Evolutionary conservation across 139 green algal species (phyloP).

Genomic region (Picochlorum sp.): DNA sequence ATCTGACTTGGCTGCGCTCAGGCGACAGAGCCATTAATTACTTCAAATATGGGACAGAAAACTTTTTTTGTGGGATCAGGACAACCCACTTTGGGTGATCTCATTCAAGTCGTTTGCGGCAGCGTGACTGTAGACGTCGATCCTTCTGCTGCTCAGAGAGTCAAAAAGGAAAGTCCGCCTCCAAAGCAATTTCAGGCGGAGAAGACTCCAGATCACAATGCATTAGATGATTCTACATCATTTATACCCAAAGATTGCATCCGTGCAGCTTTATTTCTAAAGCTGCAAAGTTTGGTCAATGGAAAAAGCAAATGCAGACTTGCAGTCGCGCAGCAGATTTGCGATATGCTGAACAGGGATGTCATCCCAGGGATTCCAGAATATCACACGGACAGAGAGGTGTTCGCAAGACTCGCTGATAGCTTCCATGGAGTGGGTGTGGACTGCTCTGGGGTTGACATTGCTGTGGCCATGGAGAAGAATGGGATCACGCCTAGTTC

Average conservation of each 20-base stretch:
- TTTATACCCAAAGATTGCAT: constrained; percentile 25
- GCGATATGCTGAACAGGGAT: constrained; percentile 26
- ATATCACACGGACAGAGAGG: constrained; percentile 4
- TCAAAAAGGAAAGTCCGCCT: constrained; percentile 68
- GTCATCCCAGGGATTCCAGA: constrained; percentile 2
- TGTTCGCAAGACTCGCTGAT: constrained; percentile 17
- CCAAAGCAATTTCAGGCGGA: constrained; percentile 57
- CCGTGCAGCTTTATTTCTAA: constrained; percentile 45
- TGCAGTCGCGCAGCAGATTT: constrained; percentile 33
- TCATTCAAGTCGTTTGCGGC: constrained; percentile 16
- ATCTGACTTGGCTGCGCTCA: no score
- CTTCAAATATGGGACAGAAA: constrained; percentile 9
- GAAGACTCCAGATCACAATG: constrained; percentile 1
- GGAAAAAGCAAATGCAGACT: constrained; percentile 51
- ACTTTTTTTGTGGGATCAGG: constrained; percentile 15
- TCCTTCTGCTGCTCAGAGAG: constrained; percentile 38
- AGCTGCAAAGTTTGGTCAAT: constrained; percentile 56
- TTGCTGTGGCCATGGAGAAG: constrained; percentile 34
- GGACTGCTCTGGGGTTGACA: neutral
- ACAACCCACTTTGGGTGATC: neutral
- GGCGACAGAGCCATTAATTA: neutral
- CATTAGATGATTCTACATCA: no score
- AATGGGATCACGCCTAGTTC: neutral
- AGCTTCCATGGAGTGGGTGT: constrained; percentile 14
- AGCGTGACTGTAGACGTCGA: constrained; percentile 35